phyloP scores from a whole-genome alignment of 129 eudicot species.

The Silybum marianum region DNA sequence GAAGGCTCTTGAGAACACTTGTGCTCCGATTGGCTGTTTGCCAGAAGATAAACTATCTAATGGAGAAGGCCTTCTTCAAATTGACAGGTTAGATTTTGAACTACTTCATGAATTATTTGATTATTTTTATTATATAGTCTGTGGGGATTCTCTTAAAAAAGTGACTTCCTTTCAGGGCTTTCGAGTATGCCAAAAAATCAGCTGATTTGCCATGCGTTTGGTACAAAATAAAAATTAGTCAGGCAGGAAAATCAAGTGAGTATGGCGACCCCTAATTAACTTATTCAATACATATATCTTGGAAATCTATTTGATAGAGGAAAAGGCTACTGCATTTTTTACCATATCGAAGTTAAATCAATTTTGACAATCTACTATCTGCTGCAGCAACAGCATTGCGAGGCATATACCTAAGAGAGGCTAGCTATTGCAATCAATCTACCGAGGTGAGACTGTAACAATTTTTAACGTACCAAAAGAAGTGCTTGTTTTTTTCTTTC shows the following conservation, averaged over 20 bases:
- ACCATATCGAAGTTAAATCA: background rate
- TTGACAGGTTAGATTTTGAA: constrained; percentile 75
- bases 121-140: background rate
- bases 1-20: constrained; percentile 95
- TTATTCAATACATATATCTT: too few relatives aligned
- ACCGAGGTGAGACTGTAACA: constrained; percentile 64
- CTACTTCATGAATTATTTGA: constrained; percentile 1
- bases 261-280: background rate
- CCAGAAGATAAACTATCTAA: constrained; percentile 88
- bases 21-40: constrained; percentile 67
- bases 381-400: constrained; percentile 76
- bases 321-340: background rate
- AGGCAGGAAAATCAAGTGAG: constrained; percentile 75
- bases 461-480: background rate
- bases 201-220: constrained; percentile 61
- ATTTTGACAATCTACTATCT: constrained; percentile 26
- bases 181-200: constrained; percentile 73
- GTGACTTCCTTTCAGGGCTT: constrained; percentile 60
- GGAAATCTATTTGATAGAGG: background rate
- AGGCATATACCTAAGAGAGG: constrained; percentile 94
- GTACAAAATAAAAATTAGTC: constrained; percentile 75
- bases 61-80: constrained; percentile 97
- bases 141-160: constrained; percentile 4
- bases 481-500: too few relatives aligned
- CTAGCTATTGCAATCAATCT: constrained; percentile 61